phyloP scores from a whole-genome alignment of 2,329 filamentous ascomycete genomes.

The Scolecobasidium constrictum region DNA sequence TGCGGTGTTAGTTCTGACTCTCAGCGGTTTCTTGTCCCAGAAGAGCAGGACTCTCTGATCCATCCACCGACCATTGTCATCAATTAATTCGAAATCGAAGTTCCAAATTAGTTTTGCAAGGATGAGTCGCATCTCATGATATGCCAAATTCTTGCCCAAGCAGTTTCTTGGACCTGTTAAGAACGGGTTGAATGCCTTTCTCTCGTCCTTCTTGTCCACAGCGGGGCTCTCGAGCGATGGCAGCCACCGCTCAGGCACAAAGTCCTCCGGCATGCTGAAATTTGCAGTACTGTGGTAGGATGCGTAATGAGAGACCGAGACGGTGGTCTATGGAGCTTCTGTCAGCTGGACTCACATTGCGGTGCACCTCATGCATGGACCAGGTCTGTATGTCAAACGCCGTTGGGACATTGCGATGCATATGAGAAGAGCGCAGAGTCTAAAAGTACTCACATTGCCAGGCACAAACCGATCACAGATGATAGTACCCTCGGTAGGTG shows the following conservation, averaged over 20 bases:
- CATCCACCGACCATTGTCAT: not conserved
- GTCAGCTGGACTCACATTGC: no score
- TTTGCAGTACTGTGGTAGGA: conserved; percentile 19
- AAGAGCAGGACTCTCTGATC: conserved; percentile 1
- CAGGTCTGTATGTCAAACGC: no score
- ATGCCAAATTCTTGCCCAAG: conserved; percentile 8
- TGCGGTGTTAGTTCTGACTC: no score
- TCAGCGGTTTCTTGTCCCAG: conserved; percentile 26
- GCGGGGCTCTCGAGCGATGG: no score
- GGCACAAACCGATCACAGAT: conserved; percentile 21
- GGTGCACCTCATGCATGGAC: no score
- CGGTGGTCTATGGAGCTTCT: not conserved
- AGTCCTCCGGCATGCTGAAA: conserved; percentile 19
- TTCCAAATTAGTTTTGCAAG: conserved; percentile 3
- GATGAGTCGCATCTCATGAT: conserved; percentile 9
- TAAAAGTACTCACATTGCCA: conserved; percentile 13
- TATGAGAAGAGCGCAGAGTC: no score
- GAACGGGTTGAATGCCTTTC: no score
- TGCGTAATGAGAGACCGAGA: not conserved
- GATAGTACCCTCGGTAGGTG: conserved; percentile 17
- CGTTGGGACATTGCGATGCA: no score
- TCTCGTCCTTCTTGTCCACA: no score
- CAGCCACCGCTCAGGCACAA: conserved; percentile 26
- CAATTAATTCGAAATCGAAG: conserved; percentile 7
- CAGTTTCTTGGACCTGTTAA: conserved; percentile 16